Conservation (phyloP, 208 protist genomes). For the Trypanosoma rangeli region DNA sequence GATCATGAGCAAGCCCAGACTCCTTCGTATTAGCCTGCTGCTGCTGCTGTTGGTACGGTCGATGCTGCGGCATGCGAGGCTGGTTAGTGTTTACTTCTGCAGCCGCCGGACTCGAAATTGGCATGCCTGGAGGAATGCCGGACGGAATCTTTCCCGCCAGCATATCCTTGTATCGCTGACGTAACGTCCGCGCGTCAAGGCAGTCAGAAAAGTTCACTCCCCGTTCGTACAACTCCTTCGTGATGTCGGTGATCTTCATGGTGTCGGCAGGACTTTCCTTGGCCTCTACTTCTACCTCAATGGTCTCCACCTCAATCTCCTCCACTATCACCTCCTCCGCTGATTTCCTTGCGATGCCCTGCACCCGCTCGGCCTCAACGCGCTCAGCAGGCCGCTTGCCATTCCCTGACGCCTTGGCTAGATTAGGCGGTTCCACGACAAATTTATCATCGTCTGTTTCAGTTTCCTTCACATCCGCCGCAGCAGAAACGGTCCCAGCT, state of each 20-base stretch:
- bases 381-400: constrained; percentile 37
- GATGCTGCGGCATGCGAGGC: constrained; percentile 24
- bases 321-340: constrained; percentile 25
- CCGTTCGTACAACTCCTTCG: constrained; percentile 83
- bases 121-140: constrained; percentile 35
- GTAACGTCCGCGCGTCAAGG: constrained; percentile 76
- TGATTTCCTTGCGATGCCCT: neutral
- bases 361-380: constrained; percentile 79
- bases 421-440: constrained; percentile 61
- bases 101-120: constrained; percentile 37
- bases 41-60: constrained; percentile 44
- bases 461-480: neutral
- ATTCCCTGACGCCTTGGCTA: constrained; percentile 49
- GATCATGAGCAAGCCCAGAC: constrained; percentile 70
- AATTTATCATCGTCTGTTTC: constrained; percentile 40
- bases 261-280: constrained; percentile 51
- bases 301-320: constrained; percentile 84
- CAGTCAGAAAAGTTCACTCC: constrained; percentile 91
- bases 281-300: constrained; percentile 81
- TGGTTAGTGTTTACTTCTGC: constrained; percentile 34
- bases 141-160: constrained; percentile 55
- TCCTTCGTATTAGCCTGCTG: constrained; percentile 49
- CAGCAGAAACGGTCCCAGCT: neutral
- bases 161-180: constrained; percentile 84
- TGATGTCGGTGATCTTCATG: constrained; percentile 90